Conservation (phyloP, 345 rosid genomes). For the Raphanus sativus region DNA sequence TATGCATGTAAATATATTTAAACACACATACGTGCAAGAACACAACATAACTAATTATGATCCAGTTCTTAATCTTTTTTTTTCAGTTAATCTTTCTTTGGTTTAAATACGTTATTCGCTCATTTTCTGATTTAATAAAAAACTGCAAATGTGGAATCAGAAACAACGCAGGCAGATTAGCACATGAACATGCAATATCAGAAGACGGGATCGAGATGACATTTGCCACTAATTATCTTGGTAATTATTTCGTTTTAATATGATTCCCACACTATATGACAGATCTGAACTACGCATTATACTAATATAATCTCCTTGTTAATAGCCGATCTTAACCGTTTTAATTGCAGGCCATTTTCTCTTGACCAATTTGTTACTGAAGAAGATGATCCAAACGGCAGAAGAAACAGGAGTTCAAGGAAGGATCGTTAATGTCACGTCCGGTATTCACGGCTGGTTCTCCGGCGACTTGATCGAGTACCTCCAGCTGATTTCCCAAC, state of each 20-base stretch:
- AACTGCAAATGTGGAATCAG: slow-evolving; percentile 33
- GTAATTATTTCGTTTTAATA: slow-evolving; percentile 40
- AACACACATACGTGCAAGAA: slow-evolving; percentile 17
- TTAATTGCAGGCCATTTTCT: slow-evolving; percentile 64
- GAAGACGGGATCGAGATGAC: slow-evolving; percentile 99
- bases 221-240: slow-evolving; percentile 91
- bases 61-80: background rate
- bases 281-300: slow-evolving; percentile 14
- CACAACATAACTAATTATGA: slow-evolving; percentile 6
- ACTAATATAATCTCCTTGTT: background rate
- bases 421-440: slow-evolving; percentile 87
- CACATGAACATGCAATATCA: slow-evolving; percentile 83
- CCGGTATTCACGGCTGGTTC: slow-evolving; percentile 83
- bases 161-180: slow-evolving; percentile 92
- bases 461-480: slow-evolving; percentile 74
- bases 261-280: slow-evolving; percentile 28
- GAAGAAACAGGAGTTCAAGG: slow-evolving; percentile 62
- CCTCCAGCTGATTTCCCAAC: slow-evolving; percentile 65
- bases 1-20: slow-evolving; percentile 25
- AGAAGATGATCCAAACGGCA: slow-evolving; percentile 78
- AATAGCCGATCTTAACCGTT: background rate
- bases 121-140: background rate
- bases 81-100: background rate
- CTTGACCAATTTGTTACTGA: slow-evolving; percentile 64
- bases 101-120: background rate